Evolutionary conservation across 768 basidiomycete genomes (phyloP), one percentile per base, ranked within the genome.

Genomic region (Boletellus sp.): DNA sequence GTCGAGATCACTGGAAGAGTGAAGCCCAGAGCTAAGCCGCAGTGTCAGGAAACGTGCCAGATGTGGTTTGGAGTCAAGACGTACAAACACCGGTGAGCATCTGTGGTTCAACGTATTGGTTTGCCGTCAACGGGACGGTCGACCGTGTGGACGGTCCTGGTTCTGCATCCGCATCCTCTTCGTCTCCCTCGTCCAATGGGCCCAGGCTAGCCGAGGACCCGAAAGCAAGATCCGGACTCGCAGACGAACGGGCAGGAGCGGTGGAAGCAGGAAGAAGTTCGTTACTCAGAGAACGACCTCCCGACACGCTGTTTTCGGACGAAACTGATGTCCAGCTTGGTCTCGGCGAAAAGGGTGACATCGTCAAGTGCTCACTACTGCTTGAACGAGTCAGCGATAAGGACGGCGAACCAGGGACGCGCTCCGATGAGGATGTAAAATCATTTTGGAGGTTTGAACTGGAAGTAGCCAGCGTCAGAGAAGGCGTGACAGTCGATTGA

Each of bases 21-120:
- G 59, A 89, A 90, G 3, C 85, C 85, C 53, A 90, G 75, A 13
- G 87, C 89, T 90, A 53, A 33, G 51, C 31, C 57, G 23, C 26
- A 17, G 8, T 8, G 52, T 66, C 41, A 65, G 33, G 41, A 40
- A 23, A 23, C 4, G 24, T 16, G 33, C 9, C 6, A 51, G 3
- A 22, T 24, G 6, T 8, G 24, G 10, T 20, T 31, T n/a, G 22
- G 33, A 52, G 48, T 51, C 28, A 55, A 34, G 35, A 83, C 87
- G 64, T 60, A 89, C 87, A 81, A 56, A 88, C 70, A 36, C 85
- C 81, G 44, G 70, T 52, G 3, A 85, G 68, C 45, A 85, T 71
- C 36, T 83, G 78, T 33, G 70, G 65, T 51, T 84, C 84, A 8
- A 86, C 69, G 53, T 78, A 85, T n/a, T 65, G 68, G 39, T 70